phyloP scores from a whole-genome alignment of 129 eudicot species.

The Oenanthe sinensis region DNA sequence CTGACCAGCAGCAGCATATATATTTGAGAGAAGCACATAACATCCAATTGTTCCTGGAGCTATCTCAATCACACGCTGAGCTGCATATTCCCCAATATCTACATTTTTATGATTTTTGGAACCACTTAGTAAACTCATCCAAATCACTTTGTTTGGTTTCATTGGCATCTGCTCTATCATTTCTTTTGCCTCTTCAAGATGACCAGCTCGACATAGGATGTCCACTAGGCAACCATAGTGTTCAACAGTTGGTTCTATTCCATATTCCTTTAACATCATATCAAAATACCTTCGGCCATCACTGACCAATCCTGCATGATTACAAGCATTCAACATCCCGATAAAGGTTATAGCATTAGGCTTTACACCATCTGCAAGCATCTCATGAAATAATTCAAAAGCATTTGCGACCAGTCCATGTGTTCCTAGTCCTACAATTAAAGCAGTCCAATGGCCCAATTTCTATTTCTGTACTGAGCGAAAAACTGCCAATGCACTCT shows the following conservation, averaged over 20 bases:
- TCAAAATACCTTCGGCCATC: constrained; percentile 16
- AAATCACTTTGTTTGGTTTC: constrained; percentile 1
- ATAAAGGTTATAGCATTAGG: constrained; percentile 43
- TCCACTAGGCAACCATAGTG: constrained; percentile 25
- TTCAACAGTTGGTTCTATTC: constrained; percentile 18
- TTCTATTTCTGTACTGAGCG: constrained; percentile 22
- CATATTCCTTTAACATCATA: constrained; percentile 16
- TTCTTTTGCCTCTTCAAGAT: constrained; percentile 7
- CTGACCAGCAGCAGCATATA: constrained; percentile 4
- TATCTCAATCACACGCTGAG: constrained; percentile 4
- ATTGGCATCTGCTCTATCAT: constrained; percentile 7
- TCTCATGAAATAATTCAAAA: constrained; percentile 27
- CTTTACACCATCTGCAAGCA: constrained; percentile 18
- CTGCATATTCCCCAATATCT: constrained; percentile 6
- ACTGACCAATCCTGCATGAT: constrained; percentile 17
- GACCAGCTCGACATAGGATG: constrained; percentile 10
- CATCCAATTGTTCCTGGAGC: not conserved
- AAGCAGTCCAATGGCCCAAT: constrained; percentile 40
- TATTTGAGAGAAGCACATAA: constrained; percentile 3
- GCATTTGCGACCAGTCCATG: constrained; percentile 34
- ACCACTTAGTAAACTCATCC: constrained; percentile 11
- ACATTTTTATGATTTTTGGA: constrained; percentile 4
- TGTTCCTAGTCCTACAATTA: constrained; percentile 34
- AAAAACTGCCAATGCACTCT: constrained; percentile 30
- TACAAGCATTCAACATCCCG: constrained; percentile 31